A percentile compares a stretch with the other conserved stretches of the same genome.
Conservation (phyloP, 1,284 basidiomycete species). For the Ceratobasidium papillatum region DNA sequence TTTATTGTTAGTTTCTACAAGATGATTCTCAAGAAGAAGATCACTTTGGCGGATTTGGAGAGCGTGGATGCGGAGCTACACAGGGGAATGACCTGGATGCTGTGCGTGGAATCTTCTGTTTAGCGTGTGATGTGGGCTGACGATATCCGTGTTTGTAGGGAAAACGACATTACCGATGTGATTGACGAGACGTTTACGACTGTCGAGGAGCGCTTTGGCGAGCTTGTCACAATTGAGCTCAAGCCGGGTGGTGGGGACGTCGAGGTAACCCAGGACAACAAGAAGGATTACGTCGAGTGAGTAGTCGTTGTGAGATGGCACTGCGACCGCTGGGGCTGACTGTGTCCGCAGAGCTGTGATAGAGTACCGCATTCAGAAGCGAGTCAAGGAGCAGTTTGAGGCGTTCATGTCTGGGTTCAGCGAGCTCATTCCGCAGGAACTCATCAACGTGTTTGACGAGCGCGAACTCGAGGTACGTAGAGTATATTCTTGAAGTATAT, state of each 20-base stretch:
- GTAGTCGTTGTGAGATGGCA: slow-evolving; percentile 41
- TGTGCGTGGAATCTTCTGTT: slow-evolving; percentile 62
- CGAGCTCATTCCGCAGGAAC: slow-evolving; percentile 93
- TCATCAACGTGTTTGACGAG: slow-evolving; percentile 98
- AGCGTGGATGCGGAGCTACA: slow-evolving; percentile 90
- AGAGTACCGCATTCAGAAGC: slow-evolving; percentile 91
- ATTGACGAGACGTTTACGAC: slow-evolving; percentile 95
- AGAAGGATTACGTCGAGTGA: slow-evolving; percentile 96
- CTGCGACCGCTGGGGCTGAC: slow-evolving; percentile 32
- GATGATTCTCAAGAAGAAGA: slow-evolving; percentile 93
- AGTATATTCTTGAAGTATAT: slow-evolving; percentile 2
- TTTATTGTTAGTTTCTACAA: slow-evolving; percentile 99
- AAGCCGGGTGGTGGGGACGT: slow-evolving; percentile 87
- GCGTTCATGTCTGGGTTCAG: slow-evolving; percentile 96
- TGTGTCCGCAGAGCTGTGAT: slow-evolving; percentile 68
- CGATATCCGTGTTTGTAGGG: slow-evolving; percentile 53
- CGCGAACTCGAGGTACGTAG: slow-evolving; percentile 80
- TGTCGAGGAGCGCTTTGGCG: slow-evolving; percentile 97
- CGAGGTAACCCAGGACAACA: slow-evolving; percentile 95
- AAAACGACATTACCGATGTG: slow-evolving; percentile 94
- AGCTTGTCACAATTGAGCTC: slow-evolving; percentile 93
- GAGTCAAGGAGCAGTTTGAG: slow-evolving; percentile 95
- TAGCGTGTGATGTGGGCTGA: slow-evolving; percentile 11
- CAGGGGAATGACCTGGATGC: slow-evolving; percentile 96
- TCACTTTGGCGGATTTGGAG: slow-evolving; percentile 87